A percentile compares a stretch with the other conserved stretches of the same genome.
Evolutionary conservation across 78 protist genomes (phyloP).

Genomic region (Cavenderia fasciculata): DNA sequence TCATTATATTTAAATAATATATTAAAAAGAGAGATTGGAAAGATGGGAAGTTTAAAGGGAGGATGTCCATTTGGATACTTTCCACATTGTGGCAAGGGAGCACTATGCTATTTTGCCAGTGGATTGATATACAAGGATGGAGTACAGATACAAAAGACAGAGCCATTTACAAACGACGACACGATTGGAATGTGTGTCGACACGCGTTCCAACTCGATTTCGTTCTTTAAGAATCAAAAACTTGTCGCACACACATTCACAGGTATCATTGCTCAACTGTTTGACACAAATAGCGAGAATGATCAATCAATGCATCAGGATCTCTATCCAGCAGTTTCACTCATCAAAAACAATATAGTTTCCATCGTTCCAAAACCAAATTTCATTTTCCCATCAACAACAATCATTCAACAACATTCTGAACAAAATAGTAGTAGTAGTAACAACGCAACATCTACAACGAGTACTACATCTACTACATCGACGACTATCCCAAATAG

Average conservation of each 20-base stretch:
- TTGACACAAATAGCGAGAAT: not conserved
- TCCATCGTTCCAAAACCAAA: slow-evolving; percentile 42
- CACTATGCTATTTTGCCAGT: slow-evolving; percentile 72
- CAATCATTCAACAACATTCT: not conserved
- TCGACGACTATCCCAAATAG: slow-evolving; percentile 24
- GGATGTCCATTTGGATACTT: slow-evolving; percentile 67
- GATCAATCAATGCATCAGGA: not conserved
- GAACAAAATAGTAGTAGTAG: not conserved
- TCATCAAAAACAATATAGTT: slow-evolving; percentile 41
- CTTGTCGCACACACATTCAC: not conserved
- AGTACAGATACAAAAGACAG: not conserved
- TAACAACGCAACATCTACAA: not conserved
- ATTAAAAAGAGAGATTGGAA: slow-evolving; percentile 2
- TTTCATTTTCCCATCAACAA: not conserved
- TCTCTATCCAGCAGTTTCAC: slow-evolving; percentile 32
- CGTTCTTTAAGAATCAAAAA: slow-evolving; percentile 39
- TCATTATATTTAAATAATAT: slow-evolving; percentile 21
- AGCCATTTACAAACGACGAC: slow-evolving; percentile 49
- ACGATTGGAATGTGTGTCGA: slow-evolving; percentile 57
- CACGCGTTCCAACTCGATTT: slow-evolving; percentile 9
- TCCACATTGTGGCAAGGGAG: slow-evolving; percentile 32
- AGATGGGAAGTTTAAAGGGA: slow-evolving; percentile 47
- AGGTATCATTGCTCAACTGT: not conserved
- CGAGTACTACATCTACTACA: slow-evolving; percentile 4
- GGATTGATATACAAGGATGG: slow-evolving; percentile 56